Conservation (phyloP, 768 basidiomycete species). For the Boletus bicolor region DNA sequence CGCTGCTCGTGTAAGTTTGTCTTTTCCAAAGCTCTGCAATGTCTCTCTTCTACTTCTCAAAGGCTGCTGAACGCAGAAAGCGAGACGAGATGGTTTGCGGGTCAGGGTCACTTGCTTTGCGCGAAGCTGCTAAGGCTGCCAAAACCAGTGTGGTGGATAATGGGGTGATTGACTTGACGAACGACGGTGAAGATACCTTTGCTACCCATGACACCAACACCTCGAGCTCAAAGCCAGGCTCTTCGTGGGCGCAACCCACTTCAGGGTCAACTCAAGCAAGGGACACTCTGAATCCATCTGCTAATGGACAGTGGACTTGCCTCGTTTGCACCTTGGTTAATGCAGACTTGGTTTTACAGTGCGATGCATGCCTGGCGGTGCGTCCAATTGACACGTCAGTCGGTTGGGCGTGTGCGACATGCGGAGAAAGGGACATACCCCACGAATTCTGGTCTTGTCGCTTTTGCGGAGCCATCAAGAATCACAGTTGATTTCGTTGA, state of each 20-base stretch:
- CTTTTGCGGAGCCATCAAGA: constrained; percentile 68
- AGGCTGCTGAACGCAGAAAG: constrained; percentile 85
- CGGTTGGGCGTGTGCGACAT: constrained; percentile 66
- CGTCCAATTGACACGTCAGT: constrained; percentile 35
- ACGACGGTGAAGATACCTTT: constrained; percentile 20
- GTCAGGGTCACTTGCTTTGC: constrained; percentile 51
- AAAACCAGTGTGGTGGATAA: constrained; percentile 59
- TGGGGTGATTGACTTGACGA: constrained; percentile 55
- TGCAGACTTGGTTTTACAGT: constrained; percentile 43
- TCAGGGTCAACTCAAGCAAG: neutral
- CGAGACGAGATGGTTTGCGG: constrained; percentile 76
- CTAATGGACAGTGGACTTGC: constrained; percentile 47
- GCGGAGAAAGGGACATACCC: constrained; percentile 59
- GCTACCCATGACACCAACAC: neutral
- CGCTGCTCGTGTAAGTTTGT: constrained; percentile 52
- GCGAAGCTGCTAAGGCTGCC: constrained; percentile 68
- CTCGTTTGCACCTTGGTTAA: constrained; percentile 68
- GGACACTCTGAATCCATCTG: neutral
- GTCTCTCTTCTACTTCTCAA: constrained; percentile 2
- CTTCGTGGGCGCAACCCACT: too few species aligned
- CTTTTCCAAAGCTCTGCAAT: constrained; percentile 21
- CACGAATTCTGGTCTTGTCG: constrained; percentile 73
- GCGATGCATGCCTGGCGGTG: constrained; percentile 54
- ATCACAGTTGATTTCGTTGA: constrained; percentile 18
- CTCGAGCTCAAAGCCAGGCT: too few species aligned